Percentiles rank a stretch among this genome's conserved stretches.
Conservation (phyloP, 2,329 filamentous ascomycete genomes). For the Pyricularia pennisetigena region DNA sequence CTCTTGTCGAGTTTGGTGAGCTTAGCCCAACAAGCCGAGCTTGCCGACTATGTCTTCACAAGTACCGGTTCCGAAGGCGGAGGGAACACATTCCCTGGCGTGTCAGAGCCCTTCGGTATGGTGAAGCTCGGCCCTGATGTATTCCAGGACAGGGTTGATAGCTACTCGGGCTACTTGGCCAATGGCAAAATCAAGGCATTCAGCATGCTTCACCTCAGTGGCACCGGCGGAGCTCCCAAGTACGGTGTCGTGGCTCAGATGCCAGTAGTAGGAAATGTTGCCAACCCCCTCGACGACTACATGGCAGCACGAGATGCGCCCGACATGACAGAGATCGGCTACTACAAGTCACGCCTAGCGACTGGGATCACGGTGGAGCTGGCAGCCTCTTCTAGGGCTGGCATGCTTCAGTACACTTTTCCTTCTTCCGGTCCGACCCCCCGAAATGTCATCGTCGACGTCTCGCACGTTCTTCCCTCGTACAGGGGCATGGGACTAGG, state of each 20-base stretch:
- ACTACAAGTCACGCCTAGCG: conserved; percentile 46
- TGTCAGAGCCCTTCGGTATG: conserved; percentile 35
- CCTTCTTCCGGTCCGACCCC: conserved; percentile 20
- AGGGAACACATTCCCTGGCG: conserved; percentile 40
- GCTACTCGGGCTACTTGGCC: conserved; percentile 41
- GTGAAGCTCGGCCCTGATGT: conserved; percentile 41
- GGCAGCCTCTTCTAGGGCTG: conserved; percentile 43
- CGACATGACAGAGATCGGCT: conserved; percentile 47
- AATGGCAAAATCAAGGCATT: conserved; percentile 47
- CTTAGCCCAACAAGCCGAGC: conserved; percentile 10
- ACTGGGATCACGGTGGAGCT: conserved; percentile 49
- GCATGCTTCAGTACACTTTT: conserved; percentile 53
- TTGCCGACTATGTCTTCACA: conserved; percentile 25
- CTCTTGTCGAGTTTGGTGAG: conserved; percentile 2
- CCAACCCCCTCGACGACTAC: conserved; percentile 44
- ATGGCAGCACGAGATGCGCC: conserved; percentile 42
- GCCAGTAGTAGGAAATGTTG: conserved; percentile 37
- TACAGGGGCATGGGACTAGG: conserved; percentile 49
- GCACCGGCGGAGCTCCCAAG: conserved; percentile 60
- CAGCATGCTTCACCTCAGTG: conserved; percentile 55
- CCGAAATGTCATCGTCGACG: conserved; percentile 48
- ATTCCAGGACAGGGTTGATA: conserved; percentile 32
- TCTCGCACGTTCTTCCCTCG: conserved; percentile 56
- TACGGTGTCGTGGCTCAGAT: conserved; percentile 57
- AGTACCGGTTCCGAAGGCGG: conserved; percentile 34